Evolutionary conservation across 495 filamentous ascomycete species (phyloP), one percentile per base, ranked within the genome.

Genomic region (Penicillium daleae): DNA sequence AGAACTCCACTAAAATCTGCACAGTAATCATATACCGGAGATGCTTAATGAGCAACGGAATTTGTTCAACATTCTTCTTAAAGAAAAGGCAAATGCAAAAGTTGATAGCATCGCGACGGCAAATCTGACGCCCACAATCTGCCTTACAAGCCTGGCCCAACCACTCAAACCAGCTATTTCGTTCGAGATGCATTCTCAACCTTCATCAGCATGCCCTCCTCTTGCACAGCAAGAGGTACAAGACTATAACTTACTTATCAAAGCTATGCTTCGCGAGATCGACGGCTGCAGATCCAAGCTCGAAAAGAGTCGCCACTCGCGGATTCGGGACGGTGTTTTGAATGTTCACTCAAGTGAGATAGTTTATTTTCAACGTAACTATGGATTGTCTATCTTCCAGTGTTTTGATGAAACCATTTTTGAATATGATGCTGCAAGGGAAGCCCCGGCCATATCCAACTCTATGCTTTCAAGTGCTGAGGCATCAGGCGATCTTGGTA

Each of bases 271-370:
- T 21, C 15, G 32, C 8, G 66, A 66, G 24, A 63, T 69, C 29
- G 60, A 66, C 9, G 48, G 24, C 1, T 63, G 49, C 53, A 65
- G 59, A 24, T 46, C 26, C 2, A 61, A 57, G 27, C 56, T 69
- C 6, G 53, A 69, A 26, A 22, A 51, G 3, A 29, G 19, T 40
- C 40, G 64, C 13, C 39, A 57, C n/a, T 31, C n/a, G 2, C 50
- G 66, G 22, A 52, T 69, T 27, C 59, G 44, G 19, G 39, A 61
- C 4, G 66, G 66, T 24, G 40, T 69, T 1, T 58, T 66, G 49
- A 56, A 48, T 8, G 57, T 69, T 15, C 60, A 66, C 31, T 21
- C 39, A 12, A 31, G 39, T 6, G 64, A 66, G n/a, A 56, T 62
- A 5, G 44, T 59, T 19, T 59, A 60, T 4, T 66, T 66, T 22